Base-by-base conservation (phyloP, 371 early-diverging fungal genomes). In the Smittium mucronatum region DNA sequence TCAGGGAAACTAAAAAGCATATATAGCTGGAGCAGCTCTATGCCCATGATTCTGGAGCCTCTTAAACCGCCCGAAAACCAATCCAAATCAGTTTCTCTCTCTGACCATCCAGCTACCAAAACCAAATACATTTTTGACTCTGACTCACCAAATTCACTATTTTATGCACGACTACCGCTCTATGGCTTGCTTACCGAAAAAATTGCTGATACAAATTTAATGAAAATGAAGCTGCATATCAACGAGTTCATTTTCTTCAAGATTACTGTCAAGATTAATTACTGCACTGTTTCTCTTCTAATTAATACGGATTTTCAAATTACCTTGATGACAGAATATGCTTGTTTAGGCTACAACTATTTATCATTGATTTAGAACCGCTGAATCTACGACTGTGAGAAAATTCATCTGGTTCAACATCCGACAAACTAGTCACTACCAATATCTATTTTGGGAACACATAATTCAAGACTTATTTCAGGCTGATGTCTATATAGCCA, bases 191-290 rank as follows among this genome's bases (percentile, higher is more conserved):
- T 26, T 15, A 33, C 63, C 26, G 63, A n/a, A 16, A 61, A 61
- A 61, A 5, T 61, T 28, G 26, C 63, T 61, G 5, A 5, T 11
- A 33, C 63, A 28, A 5, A 5, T 61, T 61, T 61, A 26, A 61
- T 26, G 33, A 61, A 5, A 28, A 61, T 61, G 63, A 61, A 5
- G 5, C 63, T 61, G 63, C 63, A 61, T 33, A 11, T 61, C 5
- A 61, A 61, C 63, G 63, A 61, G 33, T 61, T 26, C 5, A 61
- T 61, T 33, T 61, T 5, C n/a, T 61, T 61, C n/a, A 61, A 61
- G n/a, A 5, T 61, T 5, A 61, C 63, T 33, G 63, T 26, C 5
- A 30, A 5, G 29, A 61, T 61, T 33, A 61, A 61, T 26, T 5
- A n/a, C 63, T 16, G 31, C 16, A 11, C 63, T 61, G 63, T 61